Conservation (phyloP, 208 protist species). For the Angomonas ambiguus region DNA sequence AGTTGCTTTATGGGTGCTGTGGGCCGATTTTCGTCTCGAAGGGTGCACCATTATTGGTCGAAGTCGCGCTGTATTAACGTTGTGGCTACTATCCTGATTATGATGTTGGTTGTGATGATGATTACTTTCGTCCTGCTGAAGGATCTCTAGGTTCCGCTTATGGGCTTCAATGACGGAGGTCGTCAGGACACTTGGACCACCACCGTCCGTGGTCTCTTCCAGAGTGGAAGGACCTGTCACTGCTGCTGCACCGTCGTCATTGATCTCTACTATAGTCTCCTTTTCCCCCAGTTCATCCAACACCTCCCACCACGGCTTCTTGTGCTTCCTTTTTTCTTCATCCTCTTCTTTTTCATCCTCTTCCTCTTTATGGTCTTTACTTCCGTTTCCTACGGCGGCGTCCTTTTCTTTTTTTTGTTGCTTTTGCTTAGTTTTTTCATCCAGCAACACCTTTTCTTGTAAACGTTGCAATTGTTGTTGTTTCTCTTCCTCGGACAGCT, state of each 20-base stretch:
- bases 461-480: neutral
- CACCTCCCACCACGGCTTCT: slow-evolving; percentile 1
- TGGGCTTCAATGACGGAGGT: neutral
- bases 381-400: too few relatives aligned
- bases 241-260: neutral
- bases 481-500: neutral
- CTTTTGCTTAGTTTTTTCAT: too few relatives aligned
- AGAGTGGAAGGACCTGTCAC: neutral
- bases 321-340: neutral
- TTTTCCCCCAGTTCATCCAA: neutral
- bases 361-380: neutral
- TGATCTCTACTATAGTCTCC: neutral
- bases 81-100: neutral
- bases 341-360: neutral
- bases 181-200: neutral
- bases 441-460: neutral
- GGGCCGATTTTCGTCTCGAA: neutral
- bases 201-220: neutral
- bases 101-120: neutral
- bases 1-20: neutral
- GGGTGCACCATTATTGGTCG: too few relatives aligned
- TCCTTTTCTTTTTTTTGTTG: neutral
- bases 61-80: too few relatives aligned
- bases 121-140: neutral
- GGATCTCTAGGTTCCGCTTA: neutral